Evolutionary conservation across 129 eudicot genomes (phyloP).

Genomic region (Apium graveolens): DNA sequence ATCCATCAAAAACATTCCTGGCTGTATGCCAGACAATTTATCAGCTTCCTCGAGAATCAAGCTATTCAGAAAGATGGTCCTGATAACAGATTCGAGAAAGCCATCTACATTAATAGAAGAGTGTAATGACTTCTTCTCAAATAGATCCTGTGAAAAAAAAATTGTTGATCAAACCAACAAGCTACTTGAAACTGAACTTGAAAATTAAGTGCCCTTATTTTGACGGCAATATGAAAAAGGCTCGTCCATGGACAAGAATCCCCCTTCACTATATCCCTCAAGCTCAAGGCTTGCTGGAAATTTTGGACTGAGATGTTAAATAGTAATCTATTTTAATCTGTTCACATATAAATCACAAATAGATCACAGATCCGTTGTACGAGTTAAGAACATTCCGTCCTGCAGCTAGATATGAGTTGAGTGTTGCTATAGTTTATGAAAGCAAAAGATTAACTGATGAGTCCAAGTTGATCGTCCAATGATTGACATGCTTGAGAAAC

Average conservation of each 20-base stretch:
- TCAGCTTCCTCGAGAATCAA: slow-evolving; percentile 41
- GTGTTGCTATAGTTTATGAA: slow-evolving; percentile 38
- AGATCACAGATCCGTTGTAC: slow-evolving; percentile 45
- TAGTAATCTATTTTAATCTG: too few species aligned
- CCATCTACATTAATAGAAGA: too few species aligned
- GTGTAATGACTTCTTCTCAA: slow-evolving; percentile 2
- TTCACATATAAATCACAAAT: too few species aligned
- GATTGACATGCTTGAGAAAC: slow-evolving; percentile 6
- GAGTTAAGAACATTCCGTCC: slow-evolving; percentile 52
- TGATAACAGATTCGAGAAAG: too few species aligned
- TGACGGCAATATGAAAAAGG: slow-evolving; percentile 50
- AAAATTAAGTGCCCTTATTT: slow-evolving; percentile 84
- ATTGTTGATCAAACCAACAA: not conserved
- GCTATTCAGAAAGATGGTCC: slow-evolving; percentile 70
- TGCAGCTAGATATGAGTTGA: slow-evolving; percentile 57
- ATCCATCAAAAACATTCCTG: not conserved
- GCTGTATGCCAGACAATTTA: slow-evolving; percentile 10
- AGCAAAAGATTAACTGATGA: slow-evolving; percentile 52
- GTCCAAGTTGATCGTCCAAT: slow-evolving; percentile 49
- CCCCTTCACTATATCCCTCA: slow-evolving; percentile 66
- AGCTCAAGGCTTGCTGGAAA: slow-evolving; percentile 88
- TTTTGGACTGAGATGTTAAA: slow-evolving; percentile 66
- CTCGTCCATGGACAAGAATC: slow-evolving; percentile 47
- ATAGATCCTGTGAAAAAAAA: not conserved
- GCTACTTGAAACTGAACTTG: too few species aligned